Evolutionary conservation across 441 rosid genomes (phyloP).

Genomic region (Macaranga tanarius): DNA sequence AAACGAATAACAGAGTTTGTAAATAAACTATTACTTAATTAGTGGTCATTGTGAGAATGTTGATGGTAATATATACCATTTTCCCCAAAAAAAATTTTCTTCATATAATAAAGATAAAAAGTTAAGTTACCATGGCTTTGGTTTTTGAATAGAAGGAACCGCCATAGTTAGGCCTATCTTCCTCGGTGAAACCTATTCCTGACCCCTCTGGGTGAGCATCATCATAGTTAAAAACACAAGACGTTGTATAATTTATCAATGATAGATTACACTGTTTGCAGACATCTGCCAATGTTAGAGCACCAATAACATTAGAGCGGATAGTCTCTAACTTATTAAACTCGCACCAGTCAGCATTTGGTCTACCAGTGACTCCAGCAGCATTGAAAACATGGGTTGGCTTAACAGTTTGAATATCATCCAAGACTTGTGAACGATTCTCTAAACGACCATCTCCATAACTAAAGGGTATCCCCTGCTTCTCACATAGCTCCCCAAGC

Average conservation of each 20-base stretch:
- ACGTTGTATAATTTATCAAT: constrained; percentile 80
- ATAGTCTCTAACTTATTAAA: constrained; percentile 79
- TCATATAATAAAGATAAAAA: no score
- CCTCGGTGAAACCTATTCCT: constrained; percentile 77
- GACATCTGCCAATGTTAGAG: constrained; percentile 76
- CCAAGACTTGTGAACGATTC: constrained; percentile 53
- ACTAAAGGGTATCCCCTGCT: constrained; percentile 61
- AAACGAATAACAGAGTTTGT: no score
- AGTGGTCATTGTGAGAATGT: no score
- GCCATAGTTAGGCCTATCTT: constrained; percentile 69
- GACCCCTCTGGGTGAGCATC: constrained; percentile 72
- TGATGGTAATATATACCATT: no score
- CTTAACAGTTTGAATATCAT: constrained; percentile 57
- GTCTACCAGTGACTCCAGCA: constrained; percentile 90
- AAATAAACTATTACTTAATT: no score
- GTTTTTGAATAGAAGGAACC: constrained; percentile 91
- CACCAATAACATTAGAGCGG: constrained; percentile 74
- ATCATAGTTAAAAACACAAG: constrained; percentile 85
- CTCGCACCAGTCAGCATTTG: constrained; percentile 95
- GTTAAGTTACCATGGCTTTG: constrained; percentile 64
- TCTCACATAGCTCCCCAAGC: constrained; percentile 70
- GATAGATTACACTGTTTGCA: constrained; percentile 66
- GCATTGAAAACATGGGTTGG: constrained; percentile 89
- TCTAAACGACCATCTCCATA: constrained; percentile 81
- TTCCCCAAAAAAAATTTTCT: no score